phyloP scores from a whole-genome alignment of 352 stramenopile genomes.

The Phytopythium chamaehyphon region DNA sequence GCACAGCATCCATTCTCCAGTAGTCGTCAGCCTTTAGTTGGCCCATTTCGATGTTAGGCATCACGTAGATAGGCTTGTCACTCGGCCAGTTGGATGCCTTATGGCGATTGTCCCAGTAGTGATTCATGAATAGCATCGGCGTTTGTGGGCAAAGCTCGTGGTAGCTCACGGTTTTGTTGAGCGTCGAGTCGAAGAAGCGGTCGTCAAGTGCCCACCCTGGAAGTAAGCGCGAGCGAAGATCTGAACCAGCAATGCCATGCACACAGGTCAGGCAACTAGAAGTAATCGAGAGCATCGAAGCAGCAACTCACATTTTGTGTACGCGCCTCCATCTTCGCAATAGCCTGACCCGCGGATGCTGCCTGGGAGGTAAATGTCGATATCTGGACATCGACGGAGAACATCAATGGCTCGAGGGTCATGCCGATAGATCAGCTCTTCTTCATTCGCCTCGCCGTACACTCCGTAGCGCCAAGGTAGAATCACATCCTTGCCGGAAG shows the following conservation, averaged over 20 bases:
- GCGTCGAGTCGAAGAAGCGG: slow-evolving; percentile 18
- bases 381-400: slow-evolving; percentile 30
- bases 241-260: too few species aligned
- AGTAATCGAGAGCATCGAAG: background rate
- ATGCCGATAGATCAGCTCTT: slow-evolving; percentile 14
- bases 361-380: slow-evolving; percentile 43
- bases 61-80: slow-evolving; percentile 40
- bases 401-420: slow-evolving; percentile 23
- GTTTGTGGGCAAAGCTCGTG: slow-evolving; percentile 51
- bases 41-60: slow-evolving; percentile 55
- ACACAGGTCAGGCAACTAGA: background rate
- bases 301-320: slow-evolving; percentile 33
- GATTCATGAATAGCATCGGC: slow-evolving; percentile 53
- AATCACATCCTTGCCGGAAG: slow-evolving; percentile 18
- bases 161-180: slow-evolving; percentile 28
- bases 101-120: slow-evolving; percentile 38
- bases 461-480: slow-evolving; percentile 23
- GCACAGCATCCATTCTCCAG: slow-evolving; percentile 41
- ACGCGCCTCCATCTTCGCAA: slow-evolving; percentile 45
- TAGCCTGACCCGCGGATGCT: slow-evolving; percentile 42
- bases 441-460: slow-evolving; percentile 15
- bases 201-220: slow-evolving; percentile 23
- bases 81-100: slow-evolving; percentile 15
- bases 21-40: slow-evolving; percentile 41
- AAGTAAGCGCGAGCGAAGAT: slow-evolving; percentile 26